phyloP scores from a whole-genome alignment of 257 asterid genomes.

The Gentiana macrophylla region DNA sequence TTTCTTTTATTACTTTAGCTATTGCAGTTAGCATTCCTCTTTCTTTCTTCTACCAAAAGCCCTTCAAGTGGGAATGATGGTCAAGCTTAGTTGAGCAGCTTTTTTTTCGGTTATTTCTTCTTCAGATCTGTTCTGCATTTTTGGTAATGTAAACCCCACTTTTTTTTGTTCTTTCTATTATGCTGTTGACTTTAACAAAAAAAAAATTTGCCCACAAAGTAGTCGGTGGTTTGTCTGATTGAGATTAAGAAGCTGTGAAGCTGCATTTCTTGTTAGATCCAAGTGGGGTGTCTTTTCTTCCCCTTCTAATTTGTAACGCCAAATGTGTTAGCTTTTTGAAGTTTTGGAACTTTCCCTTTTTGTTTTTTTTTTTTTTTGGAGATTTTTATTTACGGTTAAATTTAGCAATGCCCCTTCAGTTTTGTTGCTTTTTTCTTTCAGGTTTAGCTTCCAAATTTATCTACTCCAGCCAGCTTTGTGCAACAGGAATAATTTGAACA shows the following conservation, averaged over 20 bases:
- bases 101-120: neutral
- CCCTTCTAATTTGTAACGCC: too few relatives aligned
- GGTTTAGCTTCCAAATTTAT: neutral
- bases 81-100: constrained; percentile 4
- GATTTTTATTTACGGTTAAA: neutral
- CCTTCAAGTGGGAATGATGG: neutral
- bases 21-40: too few relatives aligned
- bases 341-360: neutral
- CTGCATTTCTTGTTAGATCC: constrained; percentile 12
- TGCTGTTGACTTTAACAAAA: neutral
- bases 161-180: neutral
- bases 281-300: neutral
- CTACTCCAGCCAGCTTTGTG: neutral
- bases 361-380: neutral
- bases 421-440: neutral
- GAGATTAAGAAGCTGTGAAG: constrained; percentile 3
- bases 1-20: too few relatives aligned
- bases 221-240: constrained; percentile 1
- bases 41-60: too few relatives aligned
- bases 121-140: constrained; percentile 11
- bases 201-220: too few relatives aligned
- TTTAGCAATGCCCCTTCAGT: neutral
- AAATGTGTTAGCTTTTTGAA: too few relatives aligned
- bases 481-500: neutral
- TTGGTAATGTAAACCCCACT: constrained; percentile 3